Evolutionary conservation across 768 basidiomycete species (phyloP).

Genomic region (Termitomyces sp.): DNA sequence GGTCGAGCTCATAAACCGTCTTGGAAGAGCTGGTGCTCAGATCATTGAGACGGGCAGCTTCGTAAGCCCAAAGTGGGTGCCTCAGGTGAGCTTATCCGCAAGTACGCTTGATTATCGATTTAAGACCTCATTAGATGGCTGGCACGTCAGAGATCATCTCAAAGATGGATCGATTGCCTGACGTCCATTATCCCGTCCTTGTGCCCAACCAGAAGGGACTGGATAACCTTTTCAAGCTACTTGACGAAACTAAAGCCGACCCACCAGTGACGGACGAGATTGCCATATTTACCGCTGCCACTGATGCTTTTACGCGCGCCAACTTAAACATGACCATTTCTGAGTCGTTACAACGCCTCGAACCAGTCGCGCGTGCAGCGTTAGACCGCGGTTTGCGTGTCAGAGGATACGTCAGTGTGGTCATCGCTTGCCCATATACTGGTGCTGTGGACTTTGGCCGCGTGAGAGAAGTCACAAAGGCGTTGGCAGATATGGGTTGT

Average conservation of each 20-base stretch:
- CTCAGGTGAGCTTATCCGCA: constrained; percentile 50
- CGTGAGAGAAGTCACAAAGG: constrained; percentile 67
- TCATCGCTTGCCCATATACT: constrained; percentile 82
- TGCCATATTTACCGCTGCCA: constrained; percentile 84
- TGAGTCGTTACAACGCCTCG: constrained; percentile 63
- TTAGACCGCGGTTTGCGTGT: constrained; percentile 59
- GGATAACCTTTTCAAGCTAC: constrained; percentile 56
- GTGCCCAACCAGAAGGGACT: constrained; percentile 78
- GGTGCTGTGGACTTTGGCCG: constrained; percentile 60
- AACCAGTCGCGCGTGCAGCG: constrained; percentile 57
- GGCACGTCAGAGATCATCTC: constrained; percentile 75
- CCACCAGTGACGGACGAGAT: constrained; percentile 73
- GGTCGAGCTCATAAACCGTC: constrained; percentile 71
- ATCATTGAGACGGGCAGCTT: constrained; percentile 85
- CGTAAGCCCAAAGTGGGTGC: constrained; percentile 91
- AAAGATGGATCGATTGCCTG: constrained; percentile 43
- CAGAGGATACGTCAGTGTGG: constrained; percentile 82
- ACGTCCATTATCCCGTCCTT: constrained; percentile 71
- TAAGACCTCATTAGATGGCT: constrained; percentile 58
- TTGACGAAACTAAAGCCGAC: constrained; percentile 30
- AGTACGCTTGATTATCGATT: background rate
- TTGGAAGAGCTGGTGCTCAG: constrained; percentile 60
- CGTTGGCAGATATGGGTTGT: constrained; percentile 83
- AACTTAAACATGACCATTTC: constrained; percentile 76
- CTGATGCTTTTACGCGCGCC: constrained; percentile 79